phyloP scores from a whole-genome alignment of 805 yeast species.

The Ogataea salicorniae region DNA sequence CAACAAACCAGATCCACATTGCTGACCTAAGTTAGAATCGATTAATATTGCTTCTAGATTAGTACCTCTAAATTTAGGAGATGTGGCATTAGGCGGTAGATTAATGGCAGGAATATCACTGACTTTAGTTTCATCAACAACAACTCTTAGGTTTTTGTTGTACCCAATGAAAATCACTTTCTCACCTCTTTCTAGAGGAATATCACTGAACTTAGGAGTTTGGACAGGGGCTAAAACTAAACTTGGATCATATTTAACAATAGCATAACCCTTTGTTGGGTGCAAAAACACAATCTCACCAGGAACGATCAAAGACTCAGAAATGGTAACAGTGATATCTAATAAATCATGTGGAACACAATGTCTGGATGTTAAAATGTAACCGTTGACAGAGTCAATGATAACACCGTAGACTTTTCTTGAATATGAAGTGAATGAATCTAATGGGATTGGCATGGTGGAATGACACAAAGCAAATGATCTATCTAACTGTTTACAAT shows the following conservation, averaged over 20 bases:
- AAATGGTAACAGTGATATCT: constrained; percentile 73
- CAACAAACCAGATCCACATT: constrained; percentile 71
- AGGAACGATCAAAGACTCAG: constrained; percentile 78
- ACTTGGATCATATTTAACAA: constrained; percentile 74
- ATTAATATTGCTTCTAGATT: constrained; percentile 73
- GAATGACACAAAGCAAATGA: constrained; percentile 71
- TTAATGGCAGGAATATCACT: constrained; percentile 72
- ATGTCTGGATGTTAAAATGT: constrained; percentile 70
- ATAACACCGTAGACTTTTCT: constrained; percentile 72
- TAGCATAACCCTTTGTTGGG: constrained; percentile 82
- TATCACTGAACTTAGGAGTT: constrained; percentile 57
- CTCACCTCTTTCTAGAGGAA: constrained; percentile 68
- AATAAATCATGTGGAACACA: constrained; percentile 78
- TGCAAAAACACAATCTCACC: constrained; percentile 79
- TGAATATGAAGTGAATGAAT: constrained; percentile 62
- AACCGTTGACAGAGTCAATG: constrained; percentile 75
- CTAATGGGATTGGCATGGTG: constrained; percentile 64
- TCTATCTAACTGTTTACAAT: constrained; percentile 52
- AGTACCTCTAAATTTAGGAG: constrained; percentile 83
- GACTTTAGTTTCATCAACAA: constrained; percentile 69
- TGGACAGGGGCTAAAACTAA: constrained; percentile 65
- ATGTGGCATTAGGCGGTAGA: constrained; percentile 59
- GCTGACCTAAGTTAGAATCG: constrained; percentile 66
- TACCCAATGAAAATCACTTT: constrained; percentile 75
- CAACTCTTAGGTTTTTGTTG: constrained; percentile 62